Base-by-base conservation (phyloP, 805 yeast genomes). In the Starmerella bacillaris region DNA sequence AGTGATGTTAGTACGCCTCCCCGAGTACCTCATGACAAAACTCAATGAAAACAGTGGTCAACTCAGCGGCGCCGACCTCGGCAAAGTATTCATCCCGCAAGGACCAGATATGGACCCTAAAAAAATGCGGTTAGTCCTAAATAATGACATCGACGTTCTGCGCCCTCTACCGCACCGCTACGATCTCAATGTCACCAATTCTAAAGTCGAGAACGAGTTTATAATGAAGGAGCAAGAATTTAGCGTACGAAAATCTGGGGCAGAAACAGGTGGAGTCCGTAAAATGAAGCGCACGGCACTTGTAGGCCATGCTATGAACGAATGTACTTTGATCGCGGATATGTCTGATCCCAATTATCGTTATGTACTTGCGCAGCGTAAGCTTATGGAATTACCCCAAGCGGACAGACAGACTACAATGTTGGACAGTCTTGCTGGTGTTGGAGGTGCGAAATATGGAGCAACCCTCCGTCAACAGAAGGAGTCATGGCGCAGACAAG, bases 1-100 rank as follows among this genome's bases (percentile, higher is more conserved):
- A 46, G 74, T 89, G 28, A 89, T 96, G 98, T 62, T 89, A 17
- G 93, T 89, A 18, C 70, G 89, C 47, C 60, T 89, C 50, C 96
- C 98, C 2, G 72, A 79, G 50, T 82, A 82, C 50, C 60, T 89
- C 41, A 77, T 92, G 21, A 79, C 75, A 27, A 64, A 69, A 44
- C 82, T 95, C 93, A 66, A 72, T 36, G 65, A 75, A 42, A 33
- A 35, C 21, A 65, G 68, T 35, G 70, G 64, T 18, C 59, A 60
- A 30, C 56, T 76, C 33, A 65, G 70, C 35, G 94, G 94, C 5
- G 73, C 75, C 49, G 74, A 74, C 40, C 58, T 89, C 43, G 72
- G 94, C 5, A 73, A 71, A 46, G 78, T 89, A 24, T 70, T 78
- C 50, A 78, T 83, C 40, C 72, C 67, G 58, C 43, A 41, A 32